Conservation (phyloP, 441 rosid genomes). For the Pelargonium australe region DNA sequence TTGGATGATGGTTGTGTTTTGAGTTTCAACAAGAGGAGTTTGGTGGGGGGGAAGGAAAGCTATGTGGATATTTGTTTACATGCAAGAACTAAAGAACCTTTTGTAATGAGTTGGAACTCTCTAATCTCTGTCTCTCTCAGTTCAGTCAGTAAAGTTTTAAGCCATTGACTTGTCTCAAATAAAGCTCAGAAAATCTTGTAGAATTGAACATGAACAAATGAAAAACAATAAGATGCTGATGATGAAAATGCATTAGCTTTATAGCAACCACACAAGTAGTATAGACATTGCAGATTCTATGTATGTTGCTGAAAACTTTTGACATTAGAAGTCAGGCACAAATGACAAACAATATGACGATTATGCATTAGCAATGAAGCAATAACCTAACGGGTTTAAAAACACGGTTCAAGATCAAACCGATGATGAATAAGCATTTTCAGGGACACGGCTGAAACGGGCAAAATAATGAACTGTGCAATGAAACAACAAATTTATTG, state of each 20-base stretch:
- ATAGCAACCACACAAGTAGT: too few relatives aligned
- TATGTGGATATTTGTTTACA: not conserved
- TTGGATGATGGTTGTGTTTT: constrained; percentile 11
- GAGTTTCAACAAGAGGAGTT: constrained; percentile 6
- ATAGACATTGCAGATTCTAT: too few relatives aligned
- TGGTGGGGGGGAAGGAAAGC: not conserved
- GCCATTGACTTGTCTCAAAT: not conserved
- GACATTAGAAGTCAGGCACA: too few relatives aligned
- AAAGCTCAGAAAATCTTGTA: not conserved
- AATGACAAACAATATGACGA: too few relatives aligned
- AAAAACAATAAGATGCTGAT: not conserved
- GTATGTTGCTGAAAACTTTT: too few relatives aligned
- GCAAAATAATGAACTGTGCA: constrained; percentile 13
- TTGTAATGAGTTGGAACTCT: not conserved
- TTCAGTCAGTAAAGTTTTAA: too few relatives aligned
- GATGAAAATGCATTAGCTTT: too few relatives aligned
- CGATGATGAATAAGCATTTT: too few relatives aligned
- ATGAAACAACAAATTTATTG: constrained; percentile 32
- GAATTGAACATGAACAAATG: not conserved
- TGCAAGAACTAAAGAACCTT: not conserved
- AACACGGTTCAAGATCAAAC: too few relatives aligned
- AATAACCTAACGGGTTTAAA: too few relatives aligned
- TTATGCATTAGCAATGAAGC: too few relatives aligned
- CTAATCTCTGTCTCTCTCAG: not conserved
- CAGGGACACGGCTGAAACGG: too few relatives aligned